phyloP scores from a whole-genome alignment of 2,329 filamentous ascomycete genomes.

The Tolypocladium ophioglossoides region DNA sequence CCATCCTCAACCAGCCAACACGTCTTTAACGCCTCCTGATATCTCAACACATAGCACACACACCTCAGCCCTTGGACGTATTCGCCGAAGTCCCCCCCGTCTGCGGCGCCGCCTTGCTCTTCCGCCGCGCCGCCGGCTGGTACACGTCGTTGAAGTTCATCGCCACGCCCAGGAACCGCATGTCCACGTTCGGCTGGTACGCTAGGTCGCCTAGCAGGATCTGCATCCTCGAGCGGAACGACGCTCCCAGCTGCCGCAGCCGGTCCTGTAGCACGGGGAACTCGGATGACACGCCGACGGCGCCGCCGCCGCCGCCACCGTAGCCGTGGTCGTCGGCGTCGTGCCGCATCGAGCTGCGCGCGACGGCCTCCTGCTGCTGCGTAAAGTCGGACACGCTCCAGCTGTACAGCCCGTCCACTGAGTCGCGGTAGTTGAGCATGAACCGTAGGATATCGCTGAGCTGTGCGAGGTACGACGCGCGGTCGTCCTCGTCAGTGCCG shows the following conservation, averaged over 20 bases:
- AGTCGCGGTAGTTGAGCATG: constrained; percentile 91
- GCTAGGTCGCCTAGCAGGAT: constrained; percentile 80
- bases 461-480: constrained; percentile 75
- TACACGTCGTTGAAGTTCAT: constrained; percentile 99
- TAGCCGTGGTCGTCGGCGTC: constrained; percentile 14
- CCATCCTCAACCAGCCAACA: not conserved
- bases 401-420: constrained; percentile 86
- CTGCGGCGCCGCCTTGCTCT: constrained; percentile 30
- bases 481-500: constrained; percentile 49
- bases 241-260: constrained; percentile 58
- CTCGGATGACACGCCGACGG: constrained; percentile 49
- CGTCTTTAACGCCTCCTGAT: not conserved
- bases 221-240: constrained; percentile 70
- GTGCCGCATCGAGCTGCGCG: constrained; percentile 54
- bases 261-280: constrained; percentile 68
- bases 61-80: constrained; percentile 14
- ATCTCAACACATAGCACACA: no score
- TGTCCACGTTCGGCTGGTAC: constrained; percentile 88
- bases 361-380: constrained; percentile 72
- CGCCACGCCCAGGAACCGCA: constrained; percentile 88
- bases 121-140: constrained; percentile 60
- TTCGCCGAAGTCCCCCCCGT: constrained; percentile 11
- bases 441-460: constrained; percentile 85
- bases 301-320: constrained; percentile 37
- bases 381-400: constrained; percentile 95